phyloP scores from a whole-genome alignment of 768 basidiomycete species.

The Pleurotus cornucopiae region DNA sequence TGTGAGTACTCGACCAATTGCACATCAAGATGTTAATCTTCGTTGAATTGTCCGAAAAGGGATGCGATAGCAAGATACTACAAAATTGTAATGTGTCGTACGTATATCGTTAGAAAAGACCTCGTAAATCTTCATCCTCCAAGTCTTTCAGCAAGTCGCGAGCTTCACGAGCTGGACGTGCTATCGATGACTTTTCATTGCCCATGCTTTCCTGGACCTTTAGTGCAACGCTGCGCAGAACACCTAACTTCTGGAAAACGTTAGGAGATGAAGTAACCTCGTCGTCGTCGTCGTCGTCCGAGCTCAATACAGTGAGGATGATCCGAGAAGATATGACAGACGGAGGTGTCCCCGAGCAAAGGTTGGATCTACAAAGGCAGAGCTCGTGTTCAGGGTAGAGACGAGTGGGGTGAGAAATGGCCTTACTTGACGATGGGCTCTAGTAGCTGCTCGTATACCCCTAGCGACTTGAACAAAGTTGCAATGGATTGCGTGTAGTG shows the following conservation, averaged over 20 bases:
- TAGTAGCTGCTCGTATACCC: constrained; percentile 58
- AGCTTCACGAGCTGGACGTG: constrained; percentile 80
- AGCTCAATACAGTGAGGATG: constrained; percentile 52
- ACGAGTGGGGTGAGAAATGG: neutral
- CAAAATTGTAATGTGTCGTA: no score
- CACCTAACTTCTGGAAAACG: constrained; percentile 61
- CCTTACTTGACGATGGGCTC: constrained; percentile 66
- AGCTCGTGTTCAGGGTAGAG: constrained; percentile 5
- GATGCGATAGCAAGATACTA: neutral
- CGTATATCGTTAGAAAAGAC: constrained; percentile 31
- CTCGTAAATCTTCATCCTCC: constrained; percentile 38
- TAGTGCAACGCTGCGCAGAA: constrained; percentile 61
- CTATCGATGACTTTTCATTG: constrained; percentile 66
- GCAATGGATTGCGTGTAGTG: constrained; percentile 66
- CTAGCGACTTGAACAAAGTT: constrained; percentile 57
- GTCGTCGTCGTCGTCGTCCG: constrained; percentile 36
- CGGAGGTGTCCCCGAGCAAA: constrained; percentile 65
- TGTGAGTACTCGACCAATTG: neutral
- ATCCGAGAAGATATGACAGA: constrained; percentile 58
- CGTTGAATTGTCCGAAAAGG: neutral
- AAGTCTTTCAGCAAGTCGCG: constrained; percentile 59
- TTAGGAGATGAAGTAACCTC: constrained; percentile 28
- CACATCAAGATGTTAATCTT: no score
- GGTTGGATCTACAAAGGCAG: constrained; percentile 42
- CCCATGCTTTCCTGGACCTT: constrained; percentile 69